Evolutionary conservation across 2,329 filamentous ascomycete genomes (phyloP).

Genomic region (Claviceps humidiphila): DNA sequence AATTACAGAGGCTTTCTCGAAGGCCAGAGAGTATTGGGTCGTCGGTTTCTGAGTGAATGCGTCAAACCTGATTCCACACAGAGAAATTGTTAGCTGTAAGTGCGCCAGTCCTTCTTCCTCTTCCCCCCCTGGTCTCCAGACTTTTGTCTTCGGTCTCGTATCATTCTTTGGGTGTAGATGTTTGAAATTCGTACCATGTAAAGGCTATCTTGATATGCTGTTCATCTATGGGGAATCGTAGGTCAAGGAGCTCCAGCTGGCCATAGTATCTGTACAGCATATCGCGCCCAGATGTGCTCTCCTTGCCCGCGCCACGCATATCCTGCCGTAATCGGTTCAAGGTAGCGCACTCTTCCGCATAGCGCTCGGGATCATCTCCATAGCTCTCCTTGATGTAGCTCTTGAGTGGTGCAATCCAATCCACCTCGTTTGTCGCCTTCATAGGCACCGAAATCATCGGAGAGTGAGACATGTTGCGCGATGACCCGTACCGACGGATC

Average conservation of each 20-base stretch:
- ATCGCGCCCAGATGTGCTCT: constrained; percentile 86
- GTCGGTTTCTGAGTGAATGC: constrained; percentile 99
- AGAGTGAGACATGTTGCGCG: constrained; percentile 57
- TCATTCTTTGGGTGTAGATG: background rate
- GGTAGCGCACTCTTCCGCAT: constrained; percentile 87
- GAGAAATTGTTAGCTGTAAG: background rate
- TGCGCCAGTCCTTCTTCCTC: too few species aligned
- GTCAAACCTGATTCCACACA: constrained; percentile 58
- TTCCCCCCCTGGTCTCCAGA: background rate
- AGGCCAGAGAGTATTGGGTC: constrained; percentile 88
- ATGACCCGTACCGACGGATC: too few species aligned
- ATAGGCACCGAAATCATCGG: constrained; percentile 93
- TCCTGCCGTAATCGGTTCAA: constrained; percentile 93
- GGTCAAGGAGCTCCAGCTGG: constrained; percentile 84
- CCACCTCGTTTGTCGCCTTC: constrained; percentile 92
- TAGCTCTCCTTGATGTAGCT: constrained; percentile 86
- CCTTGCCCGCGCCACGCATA: constrained; percentile 93
- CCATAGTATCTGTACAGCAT: constrained; percentile 95
- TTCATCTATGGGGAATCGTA: constrained; percentile 94
- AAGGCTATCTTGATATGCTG: constrained; percentile 99
- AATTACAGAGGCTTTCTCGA: constrained; percentile 97
- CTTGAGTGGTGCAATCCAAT: constrained; percentile 91
- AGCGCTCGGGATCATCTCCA: constrained; percentile 91
- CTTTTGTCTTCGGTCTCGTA: too few species aligned
- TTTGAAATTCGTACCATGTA: constrained; percentile 55